Evolutionary conservation across 202 grass and related monocot genomes (phyloP).

Genomic region (Saccharum hybrid): DNA sequence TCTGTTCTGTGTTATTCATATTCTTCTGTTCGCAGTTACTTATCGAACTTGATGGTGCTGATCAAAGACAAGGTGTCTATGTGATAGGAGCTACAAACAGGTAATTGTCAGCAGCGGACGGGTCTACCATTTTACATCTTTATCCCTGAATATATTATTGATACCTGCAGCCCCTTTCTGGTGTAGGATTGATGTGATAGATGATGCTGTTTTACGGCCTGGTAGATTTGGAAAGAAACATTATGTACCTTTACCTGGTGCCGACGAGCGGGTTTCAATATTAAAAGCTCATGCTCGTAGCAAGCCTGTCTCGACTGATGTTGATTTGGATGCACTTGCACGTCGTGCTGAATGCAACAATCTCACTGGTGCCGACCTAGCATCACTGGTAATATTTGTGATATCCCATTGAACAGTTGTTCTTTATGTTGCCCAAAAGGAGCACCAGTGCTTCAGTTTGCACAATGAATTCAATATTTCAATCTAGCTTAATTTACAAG

Average conservation of each 20-base stretch:
- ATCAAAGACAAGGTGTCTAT: constrained; percentile 73
- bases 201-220: constrained; percentile 75
- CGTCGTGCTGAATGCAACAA: constrained; percentile 59
- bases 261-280: constrained; percentile 67
- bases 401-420: background rate
- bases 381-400: constrained; percentile 61
- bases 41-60: constrained; percentile 82
- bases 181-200: constrained; percentile 82
- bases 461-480: background rate
- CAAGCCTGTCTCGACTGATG: constrained; percentile 58
- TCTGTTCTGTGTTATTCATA: constrained; percentile 1
- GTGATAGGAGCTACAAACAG: constrained; percentile 96
- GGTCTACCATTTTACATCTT: background rate
- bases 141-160: constrained; percentile 5
- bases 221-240: constrained; percentile 79
- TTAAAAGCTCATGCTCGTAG: constrained; percentile 68
- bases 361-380: constrained; percentile 75
- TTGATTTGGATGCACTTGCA: constrained; percentile 64
- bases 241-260: constrained; percentile 79
- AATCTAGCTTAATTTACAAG: background rate
- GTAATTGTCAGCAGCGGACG: constrained; percentile 35
- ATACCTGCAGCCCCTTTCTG: constrained; percentile 9
- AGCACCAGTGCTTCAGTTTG: constrained; percentile 12
- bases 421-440: background rate
- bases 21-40: constrained; percentile 58